Base-by-base conservation (phyloP, 2,329 filamentous ascomycete genomes). In the Cadophora sp. region DNA sequence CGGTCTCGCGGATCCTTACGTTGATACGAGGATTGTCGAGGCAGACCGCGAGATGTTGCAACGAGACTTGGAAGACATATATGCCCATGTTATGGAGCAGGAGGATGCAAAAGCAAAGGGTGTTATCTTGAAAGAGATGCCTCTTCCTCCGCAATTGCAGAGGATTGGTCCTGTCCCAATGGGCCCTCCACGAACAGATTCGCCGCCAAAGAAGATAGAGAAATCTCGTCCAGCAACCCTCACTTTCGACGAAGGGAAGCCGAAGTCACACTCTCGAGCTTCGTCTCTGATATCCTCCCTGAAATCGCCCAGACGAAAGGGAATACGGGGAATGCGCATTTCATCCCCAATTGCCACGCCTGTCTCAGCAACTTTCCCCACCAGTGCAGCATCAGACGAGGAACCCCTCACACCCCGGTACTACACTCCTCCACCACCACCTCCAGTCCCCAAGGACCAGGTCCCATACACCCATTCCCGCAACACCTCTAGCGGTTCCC, bases 11-110 rank as follows among this genome's bases (percentile, higher is more conserved):
- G 88, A 92, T 67, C 85, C 85, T 18, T 89, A 87, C 24, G 92
- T 97, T 67, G 93, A 97, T 78, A 89, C 91, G 67, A 85, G 85
- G 67, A 86, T 97, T 18, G 85, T 97, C 27, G 87, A 90, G 67
- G 85, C 87, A 68, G 92, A 97, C 79, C 88, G 86, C 77, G 84
- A 86, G 75, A 90, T 90, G 81, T 89, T 92, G 70, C 89, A 96
- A 78, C 84, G 90, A 71, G 92, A 97, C 78, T 89, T 97, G 79
- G 94, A 97, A 78, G 89, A 92, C 74, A 89, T 98, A 78, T 98
- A 97, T 80, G 93, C 90, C 69, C 91, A 94, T 72, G 94, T 97
- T 70, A 91, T 97, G 89, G 93, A 94, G 78, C 92, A 97, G 73
- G 94, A 97, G 75, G 87, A 86, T 66, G 87, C 87, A 61, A 90